Conservation (phyloP, 1,139 yeast genomes). For the Protomyces inundatus region DNA sequence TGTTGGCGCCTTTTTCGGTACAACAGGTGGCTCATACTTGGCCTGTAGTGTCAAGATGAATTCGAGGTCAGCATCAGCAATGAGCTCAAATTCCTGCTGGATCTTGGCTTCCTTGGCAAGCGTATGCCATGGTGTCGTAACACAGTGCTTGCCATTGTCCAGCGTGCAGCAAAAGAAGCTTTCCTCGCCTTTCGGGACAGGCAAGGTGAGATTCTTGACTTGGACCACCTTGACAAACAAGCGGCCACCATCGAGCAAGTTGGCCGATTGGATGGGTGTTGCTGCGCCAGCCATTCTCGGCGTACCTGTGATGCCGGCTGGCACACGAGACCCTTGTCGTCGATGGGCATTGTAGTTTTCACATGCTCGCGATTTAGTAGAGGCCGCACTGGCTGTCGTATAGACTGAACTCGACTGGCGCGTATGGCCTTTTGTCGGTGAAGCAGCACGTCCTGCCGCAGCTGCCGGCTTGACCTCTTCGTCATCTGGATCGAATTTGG, state of each 20-base stretch:
- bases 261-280: not conserved
- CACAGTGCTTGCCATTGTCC: constrained; percentile 86
- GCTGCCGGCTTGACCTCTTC: not conserved
- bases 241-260: constrained; percentile 10
- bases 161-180: constrained; percentile 43
- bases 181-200: constrained; percentile 21
- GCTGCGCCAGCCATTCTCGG: constrained; percentile 1
- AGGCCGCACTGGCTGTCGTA: constrained; percentile 5
- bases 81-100: constrained; percentile 78
- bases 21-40: constrained; percentile 34
- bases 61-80: constrained; percentile 61
- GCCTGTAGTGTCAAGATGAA: constrained; percentile 69
- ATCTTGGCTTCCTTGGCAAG: constrained; percentile 48
- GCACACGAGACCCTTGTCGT: constrained; percentile 10
- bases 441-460: not conserved
- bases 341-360: constrained; percentile 12
- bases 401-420: constrained; percentile 22
- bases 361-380: not conserved
- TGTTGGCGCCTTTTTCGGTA: constrained; percentile 8
- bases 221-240: constrained; percentile 14
- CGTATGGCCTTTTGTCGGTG: constrained; percentile 13
- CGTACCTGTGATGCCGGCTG: constrained; percentile 9
- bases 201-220: constrained; percentile 10
- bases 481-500: not conserved
- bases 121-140: constrained; percentile 62